Evolutionary conservation across 108 stramenopile genomes (phyloP), one percentile per base, ranked within the genome.

Genomic region (Seminavis robusta): DNA sequence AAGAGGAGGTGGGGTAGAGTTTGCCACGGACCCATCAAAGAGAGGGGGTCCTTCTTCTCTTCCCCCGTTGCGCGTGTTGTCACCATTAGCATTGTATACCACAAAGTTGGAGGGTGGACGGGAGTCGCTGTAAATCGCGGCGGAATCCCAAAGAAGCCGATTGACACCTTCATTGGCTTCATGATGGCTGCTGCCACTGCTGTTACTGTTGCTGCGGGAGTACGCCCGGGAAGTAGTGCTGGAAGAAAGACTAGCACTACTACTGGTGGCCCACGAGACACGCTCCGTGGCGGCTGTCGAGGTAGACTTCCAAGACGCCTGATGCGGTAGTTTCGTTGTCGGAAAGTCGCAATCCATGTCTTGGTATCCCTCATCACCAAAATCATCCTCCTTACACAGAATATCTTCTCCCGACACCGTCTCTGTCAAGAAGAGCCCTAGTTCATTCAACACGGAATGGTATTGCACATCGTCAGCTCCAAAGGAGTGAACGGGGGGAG

Each of bases 11-110:
- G 84, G 89, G 1, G 89, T 90, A 11, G 85, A 72, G 59, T 86
- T 86, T 47, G 89, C 84, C 8, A 83, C 72, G 5, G 59, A 56
- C 23, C 89, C 89, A 67, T 90, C 89, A 59, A 86, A 89, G 21
- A 89, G 56, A 10, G 83, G 75, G 47, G 81, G 66, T 20, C 54
- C 47, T 15, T 63, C 51, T 13, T 46, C 48, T 52, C 17, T 13
- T 9, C 30, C 24, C 4, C 27, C 17, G 36, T 37, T 34, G 15
- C 28, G 2, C 47, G 38, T 59, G 29, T 30, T 48, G 19, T 43
- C 58, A 17, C 38, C 21, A 11, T 43, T 59, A 30, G 10, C 49
- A 40, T 71, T 61, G 40, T 68, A 67, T 4, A 81, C 81, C 25
- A 76, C 71, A 52, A 85, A 81, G 38, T 77, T 72, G 6, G 76